Evolutionary conservation across 2,329 filamentous ascomycete genomes (phyloP), one percentile per base, ranked within the genome.

Genomic region (Pseudocercospora pini-densiflorae): DNA sequence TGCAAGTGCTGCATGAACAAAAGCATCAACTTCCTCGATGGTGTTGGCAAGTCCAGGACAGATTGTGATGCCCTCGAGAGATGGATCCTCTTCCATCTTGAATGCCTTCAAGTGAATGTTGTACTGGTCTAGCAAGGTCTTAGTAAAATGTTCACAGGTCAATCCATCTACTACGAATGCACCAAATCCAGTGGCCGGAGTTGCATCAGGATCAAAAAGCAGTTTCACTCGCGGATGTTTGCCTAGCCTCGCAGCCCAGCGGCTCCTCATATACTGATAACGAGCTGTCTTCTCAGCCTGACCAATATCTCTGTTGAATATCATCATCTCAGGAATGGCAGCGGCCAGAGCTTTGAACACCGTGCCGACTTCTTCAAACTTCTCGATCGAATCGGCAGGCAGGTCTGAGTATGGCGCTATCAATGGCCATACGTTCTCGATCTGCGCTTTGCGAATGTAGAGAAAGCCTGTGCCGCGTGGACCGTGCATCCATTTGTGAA

Each of bases 71-170:
- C 54, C 54, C 19, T 16, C 19, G 14, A 58, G 7, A 1, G 54
- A 58, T 31, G 24, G 29, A 36, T 58, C 54, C 54, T 58, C 54
- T 58, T 58, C 54, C 54, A 58, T 58, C 54, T 58, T 31, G 27
- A 58, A 58, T 3, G 29, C 54, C 31, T 58, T 58, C 27, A 58
- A 12, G 19, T 36, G 24, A n/a, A 58, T 58, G 29, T 33, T 4
- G 9, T 10, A 40, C 14, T 58, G 29, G 12, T 58, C 29, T 8
- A 58, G 33, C 54, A 58, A 23, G 8, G 19, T 36, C 5, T 19
- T 27, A 5, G 29, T 21, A 14, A 58, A 40, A 3, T 40, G 14
- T 14, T 58, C 29, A 40, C 19, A 16, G 12, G n/a, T 19, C 54
- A 58, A 40, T 3, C 33, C 24, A 16, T 58, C 24, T 4, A 58